phyloP scores from a whole-genome alignment of 257 asterid species.

The Leonotis leonurus region DNA sequence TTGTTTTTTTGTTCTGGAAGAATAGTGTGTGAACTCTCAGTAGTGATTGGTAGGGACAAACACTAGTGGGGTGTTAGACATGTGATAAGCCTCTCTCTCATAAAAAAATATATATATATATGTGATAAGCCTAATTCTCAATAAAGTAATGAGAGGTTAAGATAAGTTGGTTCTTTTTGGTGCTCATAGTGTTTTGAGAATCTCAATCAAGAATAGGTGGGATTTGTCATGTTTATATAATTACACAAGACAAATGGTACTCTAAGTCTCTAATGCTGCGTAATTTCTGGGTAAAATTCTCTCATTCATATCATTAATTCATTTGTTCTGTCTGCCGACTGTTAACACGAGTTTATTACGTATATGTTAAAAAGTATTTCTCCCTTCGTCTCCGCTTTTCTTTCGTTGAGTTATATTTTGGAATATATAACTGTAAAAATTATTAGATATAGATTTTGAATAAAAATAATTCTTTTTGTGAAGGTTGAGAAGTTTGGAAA shows the following conservation, averaged over 20 bases:
- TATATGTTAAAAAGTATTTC: no score
- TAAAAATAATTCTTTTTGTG: no score
- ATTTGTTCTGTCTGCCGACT: no score
- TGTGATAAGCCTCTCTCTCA: conserved; percentile 25
- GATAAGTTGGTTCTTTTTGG: neutral
- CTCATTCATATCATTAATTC: no score
- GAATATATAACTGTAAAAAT: no score
- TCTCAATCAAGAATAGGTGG: neutral
- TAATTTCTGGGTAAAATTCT: neutral
- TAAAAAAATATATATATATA: neutral
- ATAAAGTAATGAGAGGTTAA: neutral
- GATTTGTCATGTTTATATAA: neutral
- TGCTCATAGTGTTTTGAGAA: neutral
- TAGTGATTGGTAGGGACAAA: conserved; percentile 33
- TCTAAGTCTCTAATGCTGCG: neutral
- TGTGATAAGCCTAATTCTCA: neutral
- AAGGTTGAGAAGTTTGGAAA: no score
- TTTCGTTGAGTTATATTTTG: no score
- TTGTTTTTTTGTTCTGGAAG: neutral
- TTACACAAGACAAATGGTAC: neutral
- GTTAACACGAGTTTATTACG: neutral
- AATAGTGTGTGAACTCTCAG: neutral
- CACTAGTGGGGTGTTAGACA: conserved; percentile 17
- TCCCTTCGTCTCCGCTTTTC: no score
- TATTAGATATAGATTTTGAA: no score